Percentiles rank a stretch among this genome's conserved stretches.
Evolutionary conservation across 108 stramenopile genomes (phyloP).

Genomic region (Skeletonema potamos): DNA sequence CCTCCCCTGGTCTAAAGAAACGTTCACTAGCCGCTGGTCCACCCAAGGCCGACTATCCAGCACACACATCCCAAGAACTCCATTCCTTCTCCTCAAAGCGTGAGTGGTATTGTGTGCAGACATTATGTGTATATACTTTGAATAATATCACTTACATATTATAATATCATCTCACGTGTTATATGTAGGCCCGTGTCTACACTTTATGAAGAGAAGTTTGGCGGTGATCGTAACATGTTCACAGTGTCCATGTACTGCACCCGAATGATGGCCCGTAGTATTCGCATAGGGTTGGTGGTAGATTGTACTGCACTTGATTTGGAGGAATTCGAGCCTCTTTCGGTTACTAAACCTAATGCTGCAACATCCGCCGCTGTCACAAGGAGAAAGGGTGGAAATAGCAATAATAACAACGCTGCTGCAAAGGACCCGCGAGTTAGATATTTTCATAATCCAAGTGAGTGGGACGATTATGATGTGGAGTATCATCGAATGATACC

Average conservation of each 20-base stretch:
- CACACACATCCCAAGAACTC: slow-evolving; percentile 39
- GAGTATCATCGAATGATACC: slow-evolving; percentile 48
- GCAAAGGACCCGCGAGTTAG: slow-evolving; percentile 36
- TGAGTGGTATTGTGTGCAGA: too few relatives aligned
- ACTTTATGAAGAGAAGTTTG: slow-evolving; percentile 53
- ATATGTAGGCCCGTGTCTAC: slow-evolving; percentile 26
- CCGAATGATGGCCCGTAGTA: slow-evolving; percentile 43
- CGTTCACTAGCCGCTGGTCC: slow-evolving; percentile 45
- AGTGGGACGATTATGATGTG: slow-evolving; percentile 57
- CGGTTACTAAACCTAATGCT: neutral
- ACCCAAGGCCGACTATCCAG: slow-evolving; percentile 33
- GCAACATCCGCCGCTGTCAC: neutral
- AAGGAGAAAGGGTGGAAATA: neutral
- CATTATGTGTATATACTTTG: too few relatives aligned
- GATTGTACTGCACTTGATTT: slow-evolving; percentile 55
- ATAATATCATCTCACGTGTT: too few relatives aligned
- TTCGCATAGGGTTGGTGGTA: slow-evolving; percentile 42
- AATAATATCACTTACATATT: too few relatives aligned
- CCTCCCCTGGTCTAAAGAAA: slow-evolving; percentile 43
- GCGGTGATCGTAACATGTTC: slow-evolving; percentile 55
- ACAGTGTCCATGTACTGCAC: slow-evolving; percentile 47
- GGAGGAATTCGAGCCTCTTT: slow-evolving; percentile 44
- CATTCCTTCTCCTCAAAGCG: slow-evolving; percentile 44
- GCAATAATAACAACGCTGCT: neutral
- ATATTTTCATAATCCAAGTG: slow-evolving; percentile 52